A percentile compares a stretch with the other conserved stretches of the same genome.
Evolutionary conservation across 2,329 filamentous ascomycete species (phyloP).

Genomic region (Westerdykella ornata): DNA sequence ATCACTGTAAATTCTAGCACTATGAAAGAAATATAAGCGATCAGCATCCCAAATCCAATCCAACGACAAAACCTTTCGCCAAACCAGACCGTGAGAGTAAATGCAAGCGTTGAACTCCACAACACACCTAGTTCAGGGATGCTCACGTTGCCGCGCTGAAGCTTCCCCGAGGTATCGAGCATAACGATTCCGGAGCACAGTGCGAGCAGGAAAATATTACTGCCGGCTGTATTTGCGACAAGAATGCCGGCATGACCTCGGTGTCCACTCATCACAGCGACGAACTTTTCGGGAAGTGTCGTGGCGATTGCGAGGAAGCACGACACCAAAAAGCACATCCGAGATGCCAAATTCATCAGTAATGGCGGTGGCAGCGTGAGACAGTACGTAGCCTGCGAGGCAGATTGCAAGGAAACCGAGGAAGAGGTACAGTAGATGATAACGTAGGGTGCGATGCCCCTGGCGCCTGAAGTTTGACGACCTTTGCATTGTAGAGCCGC

Average conservation of each 20-base stretch:
- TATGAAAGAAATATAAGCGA: slow-evolving; percentile 33
- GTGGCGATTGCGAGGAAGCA: slow-evolving; percentile 50
- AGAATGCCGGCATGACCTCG: no score
- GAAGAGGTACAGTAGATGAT: slow-evolving; percentile 41
- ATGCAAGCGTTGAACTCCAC: slow-evolving; percentile 9
- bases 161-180: no score
- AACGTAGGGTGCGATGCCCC: slow-evolving; percentile 18
- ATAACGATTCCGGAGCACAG: slow-evolving; percentile 43
- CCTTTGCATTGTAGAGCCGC: neutral
- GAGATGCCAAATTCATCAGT: slow-evolving; percentile 41
- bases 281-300: slow-evolving; percentile 49
- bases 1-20: slow-evolving; percentile 31
- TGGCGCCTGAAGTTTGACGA: neutral
- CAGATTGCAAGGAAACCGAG: slow-evolving; percentile 42
- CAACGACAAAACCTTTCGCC: slow-evolving; percentile 8
- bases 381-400: slow-evolving; percentile 46
- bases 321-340: slow-evolving; percentile 43
- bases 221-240: no score
- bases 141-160: no score
- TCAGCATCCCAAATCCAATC: slow-evolving; percentile 25
- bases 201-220: no score
- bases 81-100: slow-evolving; percentile 13
- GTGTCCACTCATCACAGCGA: slow-evolving; percentile 47
- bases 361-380: slow-evolving; percentile 41
- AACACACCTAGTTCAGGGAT: no score